These are phyloP conservation scores for Ploettnerulaceae sp. DNA, from an alignment of 2,329 filamentous ascomycete genomes.

Conservation along the genomic window DNA sequence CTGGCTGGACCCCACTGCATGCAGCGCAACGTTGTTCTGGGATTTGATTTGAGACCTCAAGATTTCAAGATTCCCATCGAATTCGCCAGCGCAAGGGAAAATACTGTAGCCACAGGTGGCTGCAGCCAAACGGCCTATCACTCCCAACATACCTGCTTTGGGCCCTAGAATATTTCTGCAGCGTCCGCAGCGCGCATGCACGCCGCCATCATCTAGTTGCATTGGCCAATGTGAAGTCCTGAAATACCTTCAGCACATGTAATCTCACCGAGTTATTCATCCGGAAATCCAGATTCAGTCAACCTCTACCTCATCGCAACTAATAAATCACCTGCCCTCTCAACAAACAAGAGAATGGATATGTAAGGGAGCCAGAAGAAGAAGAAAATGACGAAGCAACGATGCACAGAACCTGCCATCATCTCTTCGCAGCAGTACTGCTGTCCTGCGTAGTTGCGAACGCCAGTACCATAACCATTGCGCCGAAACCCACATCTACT, in stretches of 20 bases:
- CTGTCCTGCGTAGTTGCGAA: slow-evolving; percentile 16
- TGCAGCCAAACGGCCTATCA: slow-evolving; percentile 3
- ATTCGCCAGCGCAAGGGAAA: background rate
- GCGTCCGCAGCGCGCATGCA: no score
- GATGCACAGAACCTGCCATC: slow-evolving; percentile 9
- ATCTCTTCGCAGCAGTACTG: slow-evolving; percentile 18
- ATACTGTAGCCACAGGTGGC: slow-evolving; percentile 4
- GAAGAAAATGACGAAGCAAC: slow-evolving; percentile 13
- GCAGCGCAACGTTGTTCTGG: background rate
- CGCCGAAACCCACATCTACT: slow-evolving; percentile 12
- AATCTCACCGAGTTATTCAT: background rate
- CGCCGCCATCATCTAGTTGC: background rate
- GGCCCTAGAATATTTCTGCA: background rate
- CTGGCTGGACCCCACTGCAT: background rate
- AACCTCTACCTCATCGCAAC: background rate
- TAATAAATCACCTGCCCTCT: background rate
- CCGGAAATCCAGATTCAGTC: background rate
- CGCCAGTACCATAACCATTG: slow-evolving; percentile 22
- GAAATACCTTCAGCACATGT: no score
- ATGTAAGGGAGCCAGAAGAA: background rate
- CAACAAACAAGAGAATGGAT: background rate
- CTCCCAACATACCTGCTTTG: background rate
- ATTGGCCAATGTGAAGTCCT: slow-evolving; percentile 6
- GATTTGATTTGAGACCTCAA: background rate
- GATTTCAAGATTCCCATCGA: background rate